These are phyloP conservation scores for Podila clonocystis DNA, from an alignment of 192 early-diverging fungal genomes.

Conservation along the genomic window DNA sequence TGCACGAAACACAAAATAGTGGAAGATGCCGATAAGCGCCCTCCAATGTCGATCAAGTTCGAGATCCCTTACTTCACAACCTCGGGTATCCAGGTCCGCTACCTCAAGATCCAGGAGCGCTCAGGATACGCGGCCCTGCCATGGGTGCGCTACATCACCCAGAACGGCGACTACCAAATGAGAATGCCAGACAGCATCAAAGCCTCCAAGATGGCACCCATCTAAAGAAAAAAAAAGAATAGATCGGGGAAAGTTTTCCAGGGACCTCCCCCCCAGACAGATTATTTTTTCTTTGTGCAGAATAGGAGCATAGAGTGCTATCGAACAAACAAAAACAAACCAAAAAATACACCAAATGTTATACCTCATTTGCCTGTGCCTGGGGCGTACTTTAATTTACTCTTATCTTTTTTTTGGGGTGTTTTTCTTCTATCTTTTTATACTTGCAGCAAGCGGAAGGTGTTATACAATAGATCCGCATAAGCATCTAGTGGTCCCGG, in stretches of 20 bases:
- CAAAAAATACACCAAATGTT: no score
- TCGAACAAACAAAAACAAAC: no score
- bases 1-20: conserved; percentile 23
- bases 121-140: conserved; percentile 89
- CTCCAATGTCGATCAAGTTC: conserved; percentile 87
- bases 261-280: no score
- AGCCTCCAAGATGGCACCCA: conserved; percentile 73
- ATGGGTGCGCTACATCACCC: conserved; percentile 91
- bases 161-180: conserved; percentile 95
- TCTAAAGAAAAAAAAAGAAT: conserved; percentile 50
- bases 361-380: no score
- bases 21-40: conserved; percentile 83
- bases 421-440: background rate
- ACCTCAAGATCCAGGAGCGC: conserved; percentile 92
- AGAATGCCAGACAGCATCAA: conserved; percentile 90
- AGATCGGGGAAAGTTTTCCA: no score
- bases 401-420: background rate
- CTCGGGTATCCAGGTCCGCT: conserved; percentile 91
- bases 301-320: no score
- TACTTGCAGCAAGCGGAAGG: conserved; percentile 29
- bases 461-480: conserved; percentile 47
- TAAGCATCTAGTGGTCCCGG: conserved; percentile 66
- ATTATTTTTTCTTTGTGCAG: no score
- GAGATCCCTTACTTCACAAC: conserved; percentile 93
- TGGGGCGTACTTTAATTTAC: no score